phyloP scores from a whole-genome alignment of 2,329 filamentous ascomycete genomes.

The Colletotrichum lini region DNA sequence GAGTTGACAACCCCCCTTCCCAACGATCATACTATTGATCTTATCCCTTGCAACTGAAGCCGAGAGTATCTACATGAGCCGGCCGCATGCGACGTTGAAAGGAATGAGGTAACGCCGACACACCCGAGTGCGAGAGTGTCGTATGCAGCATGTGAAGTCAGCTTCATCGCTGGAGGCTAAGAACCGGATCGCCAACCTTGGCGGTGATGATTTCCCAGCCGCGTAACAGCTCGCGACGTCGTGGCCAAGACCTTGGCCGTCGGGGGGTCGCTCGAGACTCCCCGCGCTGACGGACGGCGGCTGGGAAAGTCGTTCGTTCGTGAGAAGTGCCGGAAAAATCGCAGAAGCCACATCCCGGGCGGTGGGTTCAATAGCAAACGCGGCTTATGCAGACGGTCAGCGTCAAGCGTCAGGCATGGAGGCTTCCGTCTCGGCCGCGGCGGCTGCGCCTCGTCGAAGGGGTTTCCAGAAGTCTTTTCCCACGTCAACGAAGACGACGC shows the following conservation, averaged over 20 bases:
- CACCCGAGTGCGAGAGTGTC: not conserved
- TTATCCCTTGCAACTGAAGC: not conserved
- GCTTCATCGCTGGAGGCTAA: slow-evolving; percentile 2
- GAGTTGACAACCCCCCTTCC: not conserved
- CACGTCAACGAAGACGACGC: too few species aligned
- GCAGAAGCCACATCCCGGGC: too few species aligned
- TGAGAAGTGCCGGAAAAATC: too few species aligned
- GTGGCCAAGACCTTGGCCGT: slow-evolving; percentile 15
- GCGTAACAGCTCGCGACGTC: slow-evolving; percentile 6
- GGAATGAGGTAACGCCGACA: too few species aligned
- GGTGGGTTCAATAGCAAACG: too few species aligned
- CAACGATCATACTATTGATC: not conserved
- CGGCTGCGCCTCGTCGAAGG: too few species aligned
- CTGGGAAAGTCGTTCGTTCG: too few species aligned
- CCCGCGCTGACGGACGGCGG: not conserved
- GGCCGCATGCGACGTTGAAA: not conserved
- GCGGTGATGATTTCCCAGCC: not conserved
- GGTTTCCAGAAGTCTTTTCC: too few species aligned
- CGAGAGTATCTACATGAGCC: not conserved
- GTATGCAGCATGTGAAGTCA: not conserved
- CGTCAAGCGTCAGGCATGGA: too few species aligned
- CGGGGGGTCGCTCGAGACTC: too few species aligned
- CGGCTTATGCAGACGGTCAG: too few species aligned
- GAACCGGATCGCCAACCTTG: not conserved
- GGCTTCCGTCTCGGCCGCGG: too few species aligned